Percentiles rank a stretch among this genome's conserved stretches.
Conservation (phyloP, 768 basidiomycete genomes). For the Russula abietina region DNA sequence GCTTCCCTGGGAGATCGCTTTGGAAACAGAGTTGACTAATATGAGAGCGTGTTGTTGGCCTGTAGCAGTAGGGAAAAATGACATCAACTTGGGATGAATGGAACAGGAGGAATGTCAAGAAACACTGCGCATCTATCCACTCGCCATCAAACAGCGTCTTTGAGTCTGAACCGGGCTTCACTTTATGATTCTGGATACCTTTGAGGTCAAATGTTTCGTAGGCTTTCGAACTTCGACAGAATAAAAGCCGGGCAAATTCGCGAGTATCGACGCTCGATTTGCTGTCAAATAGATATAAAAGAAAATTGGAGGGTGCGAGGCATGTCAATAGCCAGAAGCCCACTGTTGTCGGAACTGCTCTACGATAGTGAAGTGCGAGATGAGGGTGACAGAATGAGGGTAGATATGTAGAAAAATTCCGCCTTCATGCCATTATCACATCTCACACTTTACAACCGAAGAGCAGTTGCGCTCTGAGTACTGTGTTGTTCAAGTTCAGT, state of each 20-base stretch:
- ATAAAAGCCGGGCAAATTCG: slow-evolving; percentile 79
- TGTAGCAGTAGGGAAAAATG: slow-evolving; percentile 24
- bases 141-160: slow-evolving; percentile 75
- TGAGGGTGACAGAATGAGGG: no score
- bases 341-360: no score
- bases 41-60: slow-evolving; percentile 61
- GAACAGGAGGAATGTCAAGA: no score
- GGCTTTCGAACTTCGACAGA: slow-evolving; percentile 68
- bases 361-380: no score
- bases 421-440: no score
- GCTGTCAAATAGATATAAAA: slow-evolving; percentile 67
- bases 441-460: no score
- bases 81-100: background rate
- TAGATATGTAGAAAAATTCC: no score
- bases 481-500: background rate
- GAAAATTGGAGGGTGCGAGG: slow-evolving; percentile 72
- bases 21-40: no score
- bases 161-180: slow-evolving; percentile 41
- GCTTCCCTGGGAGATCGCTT: no score
- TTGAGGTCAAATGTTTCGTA: slow-evolving; percentile 71
- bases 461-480: no score
- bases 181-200: slow-evolving; percentile 72
- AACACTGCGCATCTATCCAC: slow-evolving; percentile 63
- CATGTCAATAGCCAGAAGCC: no score
- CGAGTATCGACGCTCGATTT: slow-evolving; percentile 59